These are phyloP conservation scores for Fusarium papillatum DNA, from an alignment of 2,329 filamentous ascomycete genomes.

Conservation along the genomic window DNA sequence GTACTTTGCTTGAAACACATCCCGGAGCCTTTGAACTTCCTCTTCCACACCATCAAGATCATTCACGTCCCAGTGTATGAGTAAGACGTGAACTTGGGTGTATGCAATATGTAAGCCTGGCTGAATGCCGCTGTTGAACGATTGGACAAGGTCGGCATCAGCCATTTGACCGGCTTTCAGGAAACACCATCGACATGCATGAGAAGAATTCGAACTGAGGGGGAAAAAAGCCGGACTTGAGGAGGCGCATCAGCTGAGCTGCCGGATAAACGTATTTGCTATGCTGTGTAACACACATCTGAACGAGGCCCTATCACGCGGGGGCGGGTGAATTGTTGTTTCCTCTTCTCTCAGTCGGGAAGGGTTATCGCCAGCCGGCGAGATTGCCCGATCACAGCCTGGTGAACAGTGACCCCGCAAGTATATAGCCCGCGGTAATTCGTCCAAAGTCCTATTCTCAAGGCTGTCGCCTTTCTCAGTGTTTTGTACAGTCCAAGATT, in stretches of 20 bases:
- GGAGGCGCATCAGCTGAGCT: neutral
- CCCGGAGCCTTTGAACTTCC: neutral
- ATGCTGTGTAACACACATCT: neutral
- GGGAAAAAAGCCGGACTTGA: neutral
- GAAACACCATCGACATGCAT: neutral
- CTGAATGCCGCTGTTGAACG: neutral
- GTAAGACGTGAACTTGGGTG: neutral
- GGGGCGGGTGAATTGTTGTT: neutral
- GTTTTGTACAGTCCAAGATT: neutral
- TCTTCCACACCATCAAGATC: neutral
- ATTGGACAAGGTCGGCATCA: neutral
- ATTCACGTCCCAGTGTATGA: neutral
- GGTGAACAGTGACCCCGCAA: neutral
- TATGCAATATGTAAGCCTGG: neutral
- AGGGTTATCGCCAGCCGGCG: neutral
- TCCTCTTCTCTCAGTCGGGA: neutral
- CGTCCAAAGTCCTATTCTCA: neutral
- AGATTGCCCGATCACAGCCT: neutral
- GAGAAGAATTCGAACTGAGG: neutral
- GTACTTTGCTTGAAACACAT: neutral
- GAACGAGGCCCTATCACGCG: neutral
- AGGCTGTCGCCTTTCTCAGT: neutral
- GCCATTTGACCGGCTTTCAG: neutral
- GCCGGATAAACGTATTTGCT: neutral
- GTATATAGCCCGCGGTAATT: neutral